Evolutionary conservation across 768 basidiomycete species (phyloP).

Genomic region (Pholiota microspora): DNA sequence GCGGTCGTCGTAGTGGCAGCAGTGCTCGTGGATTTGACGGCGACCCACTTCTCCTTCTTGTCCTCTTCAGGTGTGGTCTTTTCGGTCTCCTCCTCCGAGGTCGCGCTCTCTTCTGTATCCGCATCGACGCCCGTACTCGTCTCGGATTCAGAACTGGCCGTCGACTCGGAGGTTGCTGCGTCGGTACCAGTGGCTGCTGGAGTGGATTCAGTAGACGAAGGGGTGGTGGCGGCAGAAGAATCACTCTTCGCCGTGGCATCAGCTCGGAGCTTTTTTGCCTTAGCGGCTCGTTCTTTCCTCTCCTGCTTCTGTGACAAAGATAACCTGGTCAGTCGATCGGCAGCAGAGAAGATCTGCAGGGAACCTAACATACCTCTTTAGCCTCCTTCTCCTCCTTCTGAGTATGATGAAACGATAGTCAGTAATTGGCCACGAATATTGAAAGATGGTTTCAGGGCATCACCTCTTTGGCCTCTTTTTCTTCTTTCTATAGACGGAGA

Average conservation of each 20-base stretch:
- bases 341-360: background rate
- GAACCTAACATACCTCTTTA: conserved; percentile 50
- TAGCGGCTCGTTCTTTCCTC: conserved; percentile 36
- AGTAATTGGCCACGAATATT: conserved; percentile 13
- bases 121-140: conserved; percentile 62
- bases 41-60: conserved; percentile 73
- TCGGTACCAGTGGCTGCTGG: conserved; percentile 24
- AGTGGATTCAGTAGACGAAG: conserved; percentile 34
- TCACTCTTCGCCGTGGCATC: conserved; percentile 47
- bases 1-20: conserved; percentile 15
- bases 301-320: conserved; percentile 44
- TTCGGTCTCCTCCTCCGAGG: conserved; percentile 69
- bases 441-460: conserved; percentile 10
- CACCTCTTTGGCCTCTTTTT: conserved; percentile 52
- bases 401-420: conserved; percentile 15
- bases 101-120: conserved; percentile 74
- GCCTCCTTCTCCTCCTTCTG: conserved; percentile 52
- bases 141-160: conserved; percentile 58
- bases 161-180: conserved; percentile 23
- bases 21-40: conserved; percentile 51
- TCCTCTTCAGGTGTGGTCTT: conserved; percentile 35
- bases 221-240: conserved; percentile 29
- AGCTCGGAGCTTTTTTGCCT: conserved; percentile 36
- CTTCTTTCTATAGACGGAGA: conserved; percentile 37
- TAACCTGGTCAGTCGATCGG: conserved; percentile 10